phyloP scores from a whole-genome alignment of 306 rosid genomes.

The Cucumis hystrix region DNA sequence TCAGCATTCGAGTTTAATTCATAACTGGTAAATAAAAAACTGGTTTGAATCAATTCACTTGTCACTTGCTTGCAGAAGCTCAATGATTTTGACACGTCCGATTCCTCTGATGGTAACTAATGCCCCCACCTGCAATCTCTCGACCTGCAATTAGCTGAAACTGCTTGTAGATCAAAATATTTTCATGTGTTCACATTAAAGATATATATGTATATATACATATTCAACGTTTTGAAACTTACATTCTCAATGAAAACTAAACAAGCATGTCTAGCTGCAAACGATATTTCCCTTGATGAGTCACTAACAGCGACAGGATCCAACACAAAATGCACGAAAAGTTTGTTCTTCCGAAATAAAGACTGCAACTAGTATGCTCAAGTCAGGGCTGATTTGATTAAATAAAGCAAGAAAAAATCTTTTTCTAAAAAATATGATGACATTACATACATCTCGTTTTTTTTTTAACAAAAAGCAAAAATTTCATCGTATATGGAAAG shows the following conservation, averaged over 20 bases:
- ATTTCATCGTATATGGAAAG: not conserved
- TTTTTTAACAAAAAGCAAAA: no score
- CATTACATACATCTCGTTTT: not conserved
- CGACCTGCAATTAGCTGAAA: constrained; percentile 27
- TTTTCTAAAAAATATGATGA: not conserved
- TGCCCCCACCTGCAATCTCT: constrained; percentile 35
- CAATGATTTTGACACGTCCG: constrained; percentile 23
- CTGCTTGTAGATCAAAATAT: constrained; percentile 5
- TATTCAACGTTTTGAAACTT: constrained; percentile 6
- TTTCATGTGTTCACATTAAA: no score
- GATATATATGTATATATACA: not conserved
- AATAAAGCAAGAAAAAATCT: not conserved
- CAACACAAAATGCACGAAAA: constrained; percentile 43
- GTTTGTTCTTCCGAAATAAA: constrained; percentile 19
- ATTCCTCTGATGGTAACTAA: constrained; percentile 36
- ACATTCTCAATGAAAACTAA: constrained; percentile 31
- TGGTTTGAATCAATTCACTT: constrained; percentile 5
- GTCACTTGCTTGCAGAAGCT: constrained; percentile 23
- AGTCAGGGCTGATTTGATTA: not conserved
- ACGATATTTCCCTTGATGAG: constrained; percentile 27
- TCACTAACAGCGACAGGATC: constrained; percentile 26
- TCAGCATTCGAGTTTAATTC: not conserved
- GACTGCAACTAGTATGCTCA: constrained; percentile 18
- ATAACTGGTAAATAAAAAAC: not conserved
- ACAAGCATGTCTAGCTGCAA: constrained; percentile 37